Base-by-base conservation (phyloP, 2,329 filamentous ascomycete genomes). In the Hymenoscyphus fructigenus region DNA sequence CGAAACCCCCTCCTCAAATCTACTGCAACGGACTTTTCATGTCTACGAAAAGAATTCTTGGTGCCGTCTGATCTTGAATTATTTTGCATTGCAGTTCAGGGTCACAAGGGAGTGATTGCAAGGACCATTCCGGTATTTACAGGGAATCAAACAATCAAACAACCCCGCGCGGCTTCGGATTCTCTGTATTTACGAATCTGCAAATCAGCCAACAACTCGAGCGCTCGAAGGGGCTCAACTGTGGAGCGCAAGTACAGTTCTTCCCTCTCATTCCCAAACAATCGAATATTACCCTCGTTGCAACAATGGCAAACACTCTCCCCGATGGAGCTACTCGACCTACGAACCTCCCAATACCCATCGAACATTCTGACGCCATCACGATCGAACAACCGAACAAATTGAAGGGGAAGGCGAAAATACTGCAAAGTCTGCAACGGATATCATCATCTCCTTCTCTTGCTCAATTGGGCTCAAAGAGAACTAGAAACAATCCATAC, bases 371-470 rank as follows among this genome's bases (percentile, higher is more conserved):
- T 20, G 70, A 71, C 57, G 68, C 69, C 34, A 73, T 74, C 50
- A 62, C 70, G 12, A 73, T 71, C 65, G 73, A 71, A 29, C 65
- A 60, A 41, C 67, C 71, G 15, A 29, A 65, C 17, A 76, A 72
- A 62, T 65, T 70, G 57, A 76, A 75, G 65, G 75, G 72, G 32
- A 68, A 71, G 63, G 69, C 73, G 28, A 74, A 70, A 59, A 66
- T 77, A 38, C 65, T 75, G 32, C 69, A 74, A 57, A 68, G 70
- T 28, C 67, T 77, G 1, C 73, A 76, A 62, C 72, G 75, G 57
- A 75, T 76, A 34, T 76, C 75, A 3, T 76, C 76, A 3, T 76
- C 75, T 1, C 74, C 74, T 26, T 74, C 75, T 59, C 69, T 76
- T 14, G 69, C 67, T 58, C 71, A 74, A 58, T 60, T 75, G 1